These are phyloP conservation scores for Talaromyces nanjingensis DNA, from an alignment of 495 filamentous ascomycete species.

Conservation along the genomic window DNA sequence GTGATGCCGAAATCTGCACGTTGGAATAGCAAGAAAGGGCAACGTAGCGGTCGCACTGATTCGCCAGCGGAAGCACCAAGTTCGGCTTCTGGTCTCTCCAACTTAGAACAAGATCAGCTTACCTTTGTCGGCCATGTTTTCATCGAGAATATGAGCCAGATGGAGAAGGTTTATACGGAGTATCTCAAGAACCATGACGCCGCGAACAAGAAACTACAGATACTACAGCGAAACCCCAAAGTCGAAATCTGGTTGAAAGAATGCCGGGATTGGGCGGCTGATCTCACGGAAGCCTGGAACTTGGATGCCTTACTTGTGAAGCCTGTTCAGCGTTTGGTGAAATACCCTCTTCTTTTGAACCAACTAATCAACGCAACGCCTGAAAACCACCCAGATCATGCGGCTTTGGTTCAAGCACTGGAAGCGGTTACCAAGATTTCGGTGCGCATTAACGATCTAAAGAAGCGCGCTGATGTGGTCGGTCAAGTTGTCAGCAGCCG, in stretches of 20 bases:
- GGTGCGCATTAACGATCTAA: constrained; percentile 83
- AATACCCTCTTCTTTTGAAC: constrained; percentile 80
- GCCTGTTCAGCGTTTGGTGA: constrained; percentile 84
- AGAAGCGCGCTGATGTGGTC: constrained; percentile 83
- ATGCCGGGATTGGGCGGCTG: constrained; percentile 78
- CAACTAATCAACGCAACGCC: constrained; percentile 74
- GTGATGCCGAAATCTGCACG: constrained; percentile 48
- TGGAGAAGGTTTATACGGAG: constrained; percentile 80
- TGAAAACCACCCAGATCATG: constrained; percentile 72
- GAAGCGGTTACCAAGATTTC: constrained; percentile 62
- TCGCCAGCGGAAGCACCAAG: constrained; percentile 28
- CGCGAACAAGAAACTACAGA: constrained; percentile 69
- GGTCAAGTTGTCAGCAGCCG: constrained; percentile 74
- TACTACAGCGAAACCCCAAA: constrained; percentile 63
- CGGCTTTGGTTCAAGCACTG: constrained; percentile 54
- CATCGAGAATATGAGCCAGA: constrained; percentile 57
- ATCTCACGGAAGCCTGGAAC: constrained; percentile 88
- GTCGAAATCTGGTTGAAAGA: constrained; percentile 88
- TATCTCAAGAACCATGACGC: constrained; percentile 82
- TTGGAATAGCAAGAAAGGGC: constrained; percentile 49
- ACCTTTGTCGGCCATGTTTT: constrained; percentile 80
- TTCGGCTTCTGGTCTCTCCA: constrained; percentile 32
- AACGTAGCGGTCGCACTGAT: constrained; percentile 31
- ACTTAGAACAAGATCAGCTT: constrained; percentile 65
- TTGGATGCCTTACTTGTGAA: constrained; percentile 92